Percentiles rank a stretch among this genome's conserved stretches.
phyloP scores from a whole-genome alignment of 2,329 filamentous ascomycete genomes.

The Tolypocladium tropicale region DNA sequence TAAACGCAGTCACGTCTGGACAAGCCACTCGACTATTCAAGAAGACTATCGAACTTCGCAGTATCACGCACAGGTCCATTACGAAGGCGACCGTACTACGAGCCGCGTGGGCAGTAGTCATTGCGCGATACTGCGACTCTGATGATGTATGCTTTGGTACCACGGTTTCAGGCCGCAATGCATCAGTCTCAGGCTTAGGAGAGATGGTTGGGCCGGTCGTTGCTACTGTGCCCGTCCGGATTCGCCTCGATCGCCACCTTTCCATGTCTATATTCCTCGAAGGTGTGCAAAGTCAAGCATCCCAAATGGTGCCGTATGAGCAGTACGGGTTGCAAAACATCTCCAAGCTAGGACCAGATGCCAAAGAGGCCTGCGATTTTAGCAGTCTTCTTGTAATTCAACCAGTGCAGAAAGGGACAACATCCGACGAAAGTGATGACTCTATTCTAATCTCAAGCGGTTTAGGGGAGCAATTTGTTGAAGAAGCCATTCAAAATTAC shows the following conservation, averaged over 20 bases:
- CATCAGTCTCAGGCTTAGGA: background rate
- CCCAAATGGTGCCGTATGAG: background rate
- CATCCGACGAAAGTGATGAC: background rate
- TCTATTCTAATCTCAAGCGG: too few species aligned
- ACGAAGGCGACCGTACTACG: background rate
- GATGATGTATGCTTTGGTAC: background rate
- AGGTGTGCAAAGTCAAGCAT: background rate
- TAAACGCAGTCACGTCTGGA: background rate
- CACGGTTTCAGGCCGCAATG: background rate
- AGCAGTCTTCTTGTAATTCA: background rate
- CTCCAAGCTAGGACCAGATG: background rate
- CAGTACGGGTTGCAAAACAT: background rate
- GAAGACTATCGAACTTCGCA: background rate
- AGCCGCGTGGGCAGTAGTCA: background rate
- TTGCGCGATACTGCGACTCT: background rate
- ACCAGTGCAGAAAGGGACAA: background rate
- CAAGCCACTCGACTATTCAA: background rate
- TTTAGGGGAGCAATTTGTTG: too few species aligned
- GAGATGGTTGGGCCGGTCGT: background rate
- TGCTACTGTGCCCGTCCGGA: background rate
- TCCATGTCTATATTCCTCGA: background rate
- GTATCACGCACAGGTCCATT: background rate
- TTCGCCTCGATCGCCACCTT: background rate
- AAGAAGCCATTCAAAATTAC: too few species aligned
- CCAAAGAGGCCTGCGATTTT: background rate